Conservation (phyloP, 2,329 filamentous ascomycete genomes). For the Ceratocystis alfenasii region DNA sequence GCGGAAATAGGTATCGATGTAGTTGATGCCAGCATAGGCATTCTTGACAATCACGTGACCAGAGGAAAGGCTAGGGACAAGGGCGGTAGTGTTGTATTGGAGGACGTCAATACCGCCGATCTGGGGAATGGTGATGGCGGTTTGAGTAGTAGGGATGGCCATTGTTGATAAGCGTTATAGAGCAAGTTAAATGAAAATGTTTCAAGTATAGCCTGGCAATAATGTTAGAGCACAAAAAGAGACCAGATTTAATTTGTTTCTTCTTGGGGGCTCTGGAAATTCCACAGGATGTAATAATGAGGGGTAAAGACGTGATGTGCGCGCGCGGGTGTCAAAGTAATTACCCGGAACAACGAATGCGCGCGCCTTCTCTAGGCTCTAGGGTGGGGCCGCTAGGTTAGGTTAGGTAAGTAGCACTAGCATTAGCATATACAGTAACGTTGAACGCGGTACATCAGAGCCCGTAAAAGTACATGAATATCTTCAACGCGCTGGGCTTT, state of each 20-base stretch:
- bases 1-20: slow-evolving; percentile 66
- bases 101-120: slow-evolving; percentile 58
- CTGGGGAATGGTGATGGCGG: slow-evolving; percentile 53
- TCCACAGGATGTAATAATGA: background rate
- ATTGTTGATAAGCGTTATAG: slow-evolving; percentile 35
- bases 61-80: slow-evolving; percentile 40
- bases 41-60: slow-evolving; percentile 51
- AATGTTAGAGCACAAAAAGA: background rate
- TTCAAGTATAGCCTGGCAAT: background rate
- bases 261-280: background rate
- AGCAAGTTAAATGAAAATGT: background rate
- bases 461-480: too few species aligned
- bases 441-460: too few species aligned
- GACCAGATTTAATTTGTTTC: background rate
- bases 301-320: slow-evolving; percentile 4
- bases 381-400: slow-evolving; percentile 4
- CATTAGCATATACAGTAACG: too few species aligned
- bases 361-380: background rate
- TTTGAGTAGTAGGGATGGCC: slow-evolving; percentile 56
- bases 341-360: background rate
- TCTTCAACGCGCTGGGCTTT: too few species aligned
- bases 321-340: slow-evolving; percentile 5
- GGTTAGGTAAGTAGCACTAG: background rate
- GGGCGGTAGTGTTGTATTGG: slow-evolving; percentile 41
- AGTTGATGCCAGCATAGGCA: slow-evolving; percentile 52